phyloP scores from a whole-genome alignment of 2,329 filamentous ascomycete genomes.

The Ilyonectria sp. region DNA sequence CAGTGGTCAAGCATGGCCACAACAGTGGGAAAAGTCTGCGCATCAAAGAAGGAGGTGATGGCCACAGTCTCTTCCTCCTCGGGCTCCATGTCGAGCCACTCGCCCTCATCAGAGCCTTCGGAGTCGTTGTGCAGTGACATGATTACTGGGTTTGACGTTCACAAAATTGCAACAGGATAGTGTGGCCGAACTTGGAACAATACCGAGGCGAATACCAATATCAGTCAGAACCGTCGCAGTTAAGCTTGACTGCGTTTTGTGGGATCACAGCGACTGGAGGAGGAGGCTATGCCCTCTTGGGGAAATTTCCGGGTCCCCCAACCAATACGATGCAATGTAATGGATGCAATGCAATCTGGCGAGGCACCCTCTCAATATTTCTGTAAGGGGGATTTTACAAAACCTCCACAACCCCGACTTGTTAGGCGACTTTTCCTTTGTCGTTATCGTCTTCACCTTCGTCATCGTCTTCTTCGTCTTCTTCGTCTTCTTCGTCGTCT shows the following conservation, averaged over 20 bases:
- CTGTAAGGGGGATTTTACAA: slow-evolving; percentile 48
- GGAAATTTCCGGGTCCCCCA: slow-evolving; percentile 40
- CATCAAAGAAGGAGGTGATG: slow-evolving; percentile 79
- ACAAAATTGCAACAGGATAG: slow-evolving; percentile 61
- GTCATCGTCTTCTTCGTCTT: slow-evolving; percentile 43
- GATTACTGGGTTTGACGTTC: slow-evolving; percentile 42
- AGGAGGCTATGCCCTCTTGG: slow-evolving; percentile 49
- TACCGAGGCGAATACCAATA: slow-evolving; percentile 19
- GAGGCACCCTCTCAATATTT: slow-evolving; percentile 48
- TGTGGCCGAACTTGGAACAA: slow-evolving; percentile 1
- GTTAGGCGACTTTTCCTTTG: slow-evolving; percentile 18
- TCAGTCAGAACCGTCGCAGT: slow-evolving; percentile 32
- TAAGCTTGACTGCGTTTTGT: slow-evolving; percentile 46
- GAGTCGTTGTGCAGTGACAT: slow-evolving; percentile 50
- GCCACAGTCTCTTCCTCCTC: slow-evolving; percentile 76
- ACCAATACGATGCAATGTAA: slow-evolving; percentile 22
- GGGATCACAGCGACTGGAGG: slow-evolving; percentile 53
- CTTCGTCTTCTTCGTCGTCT: slow-evolving; percentile 67
- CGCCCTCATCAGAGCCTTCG: slow-evolving; percentile 59
- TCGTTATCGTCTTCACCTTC: slow-evolving; percentile 16
- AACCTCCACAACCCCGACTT: slow-evolving; percentile 11
- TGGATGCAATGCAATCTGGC: slow-evolving; percentile 46
- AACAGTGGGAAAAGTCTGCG: slow-evolving; percentile 75
- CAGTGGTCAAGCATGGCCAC: slow-evolving; percentile 78
- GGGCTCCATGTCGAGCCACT: slow-evolving; percentile 70